These are phyloP conservation scores for Phytophthora pinifolia DNA, from an alignment of 352 stramenopile species.

Conservation along the genomic window DNA sequence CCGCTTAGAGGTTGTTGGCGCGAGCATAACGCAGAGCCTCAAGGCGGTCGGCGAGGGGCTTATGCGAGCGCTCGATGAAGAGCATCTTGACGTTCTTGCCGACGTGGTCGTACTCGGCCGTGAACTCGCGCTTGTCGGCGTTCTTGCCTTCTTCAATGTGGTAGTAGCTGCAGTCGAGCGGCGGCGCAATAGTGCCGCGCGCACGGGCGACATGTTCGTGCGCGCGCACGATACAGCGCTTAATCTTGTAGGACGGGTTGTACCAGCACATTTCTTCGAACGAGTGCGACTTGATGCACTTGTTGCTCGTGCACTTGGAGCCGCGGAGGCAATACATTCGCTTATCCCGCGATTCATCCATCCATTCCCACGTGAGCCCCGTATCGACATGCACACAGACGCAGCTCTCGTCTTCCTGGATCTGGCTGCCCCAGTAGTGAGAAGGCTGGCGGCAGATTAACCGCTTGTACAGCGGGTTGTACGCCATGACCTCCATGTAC, in stretches of 20 bases:
- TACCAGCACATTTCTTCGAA: conserved; percentile 55
- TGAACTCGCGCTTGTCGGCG: conserved; percentile 33
- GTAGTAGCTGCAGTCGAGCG: conserved; percentile 37
- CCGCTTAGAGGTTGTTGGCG: conserved; percentile 26
- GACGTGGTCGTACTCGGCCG: conserved; percentile 39
- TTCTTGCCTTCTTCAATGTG: conserved; percentile 42
- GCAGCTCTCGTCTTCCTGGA: conserved; percentile 45
- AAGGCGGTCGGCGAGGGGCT: conserved; percentile 35
- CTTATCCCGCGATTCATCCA: conserved; percentile 33
- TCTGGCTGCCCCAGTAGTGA: conserved; percentile 44
- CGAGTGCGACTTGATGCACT: conserved; percentile 47
- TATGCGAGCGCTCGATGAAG: conserved; percentile 44
- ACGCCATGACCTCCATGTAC: conserved; percentile 54
- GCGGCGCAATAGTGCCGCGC: conserved; percentile 28
- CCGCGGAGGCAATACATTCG: conserved; percentile 32
- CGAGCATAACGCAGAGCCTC: conserved; percentile 31
- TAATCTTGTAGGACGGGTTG: conserved; percentile 49
- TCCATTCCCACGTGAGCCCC: conserved; percentile 42
- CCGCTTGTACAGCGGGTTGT: conserved; percentile 55
- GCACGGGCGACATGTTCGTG: conserved; percentile 32
- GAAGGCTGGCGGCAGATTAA: conserved; percentile 40
- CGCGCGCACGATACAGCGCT: conserved; percentile 34
- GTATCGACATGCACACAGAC: conserved; percentile 52
- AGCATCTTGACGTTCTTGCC: conserved; percentile 39
- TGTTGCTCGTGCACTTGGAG: conserved; percentile 33